These are phyloP conservation scores for Nakazawaea pomicola DNA, from an alignment of 805 yeast species.

Conservation along the genomic window DNA sequence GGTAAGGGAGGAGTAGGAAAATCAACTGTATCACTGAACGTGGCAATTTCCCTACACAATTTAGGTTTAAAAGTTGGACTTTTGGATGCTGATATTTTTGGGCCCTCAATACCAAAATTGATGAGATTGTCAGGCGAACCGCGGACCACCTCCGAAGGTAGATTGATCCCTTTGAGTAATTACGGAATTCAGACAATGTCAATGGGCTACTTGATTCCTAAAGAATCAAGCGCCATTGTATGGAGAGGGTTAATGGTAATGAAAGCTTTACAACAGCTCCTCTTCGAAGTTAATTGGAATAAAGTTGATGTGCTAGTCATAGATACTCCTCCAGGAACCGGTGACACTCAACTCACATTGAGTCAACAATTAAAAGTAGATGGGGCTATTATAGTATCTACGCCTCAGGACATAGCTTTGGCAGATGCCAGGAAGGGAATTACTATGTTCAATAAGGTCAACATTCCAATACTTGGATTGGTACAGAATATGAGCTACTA, in stretches of 20 bases:
- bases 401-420: constrained; percentile 83
- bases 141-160: constrained; percentile 42
- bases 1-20: constrained; percentile 85
- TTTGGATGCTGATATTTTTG: constrained; percentile 78
- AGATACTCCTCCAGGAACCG: constrained; percentile 92
- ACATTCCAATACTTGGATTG: constrained; percentile 67
- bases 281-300: constrained; percentile 79
- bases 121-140: constrained; percentile 72
- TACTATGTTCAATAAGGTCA: constrained; percentile 67
- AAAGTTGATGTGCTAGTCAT: constrained; percentile 62
- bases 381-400: constrained; percentile 79
- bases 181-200: constrained; percentile 84
- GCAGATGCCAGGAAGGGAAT: constrained; percentile 79
- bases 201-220: constrained; percentile 74
- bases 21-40: constrained; percentile 66
- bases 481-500: constrained; percentile 82
- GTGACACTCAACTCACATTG: constrained; percentile 80
- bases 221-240: constrained; percentile 63
- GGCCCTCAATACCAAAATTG: constrained; percentile 76
- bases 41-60: constrained; percentile 56
- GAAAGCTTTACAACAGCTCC: constrained; percentile 80
- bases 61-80: constrained; percentile 58
- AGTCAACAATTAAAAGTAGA: constrained; percentile 71
- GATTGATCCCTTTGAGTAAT: constrained; percentile 60
- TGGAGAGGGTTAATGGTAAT: constrained; percentile 88